Conservation (phyloP, 2,329 filamentous ascomycete species). For the Orbilia quercus region DNA sequence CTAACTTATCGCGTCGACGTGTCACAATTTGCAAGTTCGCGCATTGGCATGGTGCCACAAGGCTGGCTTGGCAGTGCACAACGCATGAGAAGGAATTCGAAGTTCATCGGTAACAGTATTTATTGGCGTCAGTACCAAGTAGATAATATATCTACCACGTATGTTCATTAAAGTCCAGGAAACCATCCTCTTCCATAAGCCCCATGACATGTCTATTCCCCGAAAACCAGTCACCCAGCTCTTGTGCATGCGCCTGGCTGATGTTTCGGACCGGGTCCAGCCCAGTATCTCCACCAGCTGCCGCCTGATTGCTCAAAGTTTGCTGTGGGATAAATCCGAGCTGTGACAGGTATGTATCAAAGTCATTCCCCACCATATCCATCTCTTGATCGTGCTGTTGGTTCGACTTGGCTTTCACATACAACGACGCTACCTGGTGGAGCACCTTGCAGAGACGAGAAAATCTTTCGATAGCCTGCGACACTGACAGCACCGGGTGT, state of each 20-base stretch:
- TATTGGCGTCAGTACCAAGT: too few relatives aligned
- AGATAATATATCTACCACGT: neutral
- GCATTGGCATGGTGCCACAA: too few relatives aligned
- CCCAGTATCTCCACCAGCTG: constrained; percentile 57
- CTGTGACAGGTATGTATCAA: constrained; percentile 74
- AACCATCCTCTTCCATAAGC: constrained; percentile 71
- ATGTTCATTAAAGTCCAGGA: constrained; percentile 52
- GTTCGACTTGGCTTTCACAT: constrained; percentile 71
- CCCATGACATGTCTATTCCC: constrained; percentile 75
- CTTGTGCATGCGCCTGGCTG: constrained; percentile 63
- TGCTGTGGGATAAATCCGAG: constrained; percentile 70
- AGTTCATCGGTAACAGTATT: too few relatives aligned
- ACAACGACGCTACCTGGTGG: constrained; percentile 71
- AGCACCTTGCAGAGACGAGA: constrained; percentile 73
- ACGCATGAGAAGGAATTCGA: too few relatives aligned
- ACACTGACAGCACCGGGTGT: constrained; percentile 65
- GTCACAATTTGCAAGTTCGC: too few relatives aligned
- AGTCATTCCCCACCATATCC: constrained; percentile 69
- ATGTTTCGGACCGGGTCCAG: constrained; percentile 27
- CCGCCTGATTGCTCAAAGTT: constrained; percentile 58
- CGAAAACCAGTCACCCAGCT: constrained; percentile 74
- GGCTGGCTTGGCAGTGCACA: too few relatives aligned
- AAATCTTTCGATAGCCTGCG: constrained; percentile 71
- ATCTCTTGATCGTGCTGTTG: constrained; percentile 66
- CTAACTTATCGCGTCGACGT: too few relatives aligned